Base-by-base conservation (phyloP, 768 basidiomycete species). In the Pleurotus platypus region DNA sequence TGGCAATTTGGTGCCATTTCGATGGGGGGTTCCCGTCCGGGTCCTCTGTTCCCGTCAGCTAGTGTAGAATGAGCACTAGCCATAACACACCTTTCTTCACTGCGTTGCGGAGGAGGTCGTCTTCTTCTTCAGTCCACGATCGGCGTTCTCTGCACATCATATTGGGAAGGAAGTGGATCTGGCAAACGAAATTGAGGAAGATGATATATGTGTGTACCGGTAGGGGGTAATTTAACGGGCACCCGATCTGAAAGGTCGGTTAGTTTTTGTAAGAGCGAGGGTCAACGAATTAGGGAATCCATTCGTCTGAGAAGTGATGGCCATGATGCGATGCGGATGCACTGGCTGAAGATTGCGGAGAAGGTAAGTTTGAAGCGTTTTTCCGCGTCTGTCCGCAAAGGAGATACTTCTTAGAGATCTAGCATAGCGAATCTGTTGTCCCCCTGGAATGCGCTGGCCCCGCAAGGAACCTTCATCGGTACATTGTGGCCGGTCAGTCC, bases 1-100 rank as follows among this genome's bases (percentile, higher is more conserved):
- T 79, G n/a, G 82, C 79, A 55, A 84, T 83, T 35, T 79, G 80
- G 67, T 82, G 80, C 83, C 83, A 84, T 60, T 82, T 83, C 49
- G 81, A 81, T 18, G 83, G 83, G 58, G 80, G 81, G 24, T 78
- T 68, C 62, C 79, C 78, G 48, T 79, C 75, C 51, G 81, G 79
- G 63, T 82, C 82, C 75, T 83, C 83, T 84, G 64, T 18, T 30
- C 61, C 56, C n/a, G 45, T 49, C 22, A 58, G 56, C 22, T 13
- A 48, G 51, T 58, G 42, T 62, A 62, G 61, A 24, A 64, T 58
- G 60, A 58, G 49, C 55, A 57, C 49, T 43, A 46, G 39, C 9
- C 26, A 56, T 11, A 49, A 22, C 38, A 58, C 46, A 81, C 81
- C 81, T 70, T 70, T 73, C 59, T 74, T 69, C 9, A 82, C 81